Evolutionary conservation across 2,329 filamentous ascomycete genomes (phyloP).

Genomic region (Didymella exigua): DNA sequence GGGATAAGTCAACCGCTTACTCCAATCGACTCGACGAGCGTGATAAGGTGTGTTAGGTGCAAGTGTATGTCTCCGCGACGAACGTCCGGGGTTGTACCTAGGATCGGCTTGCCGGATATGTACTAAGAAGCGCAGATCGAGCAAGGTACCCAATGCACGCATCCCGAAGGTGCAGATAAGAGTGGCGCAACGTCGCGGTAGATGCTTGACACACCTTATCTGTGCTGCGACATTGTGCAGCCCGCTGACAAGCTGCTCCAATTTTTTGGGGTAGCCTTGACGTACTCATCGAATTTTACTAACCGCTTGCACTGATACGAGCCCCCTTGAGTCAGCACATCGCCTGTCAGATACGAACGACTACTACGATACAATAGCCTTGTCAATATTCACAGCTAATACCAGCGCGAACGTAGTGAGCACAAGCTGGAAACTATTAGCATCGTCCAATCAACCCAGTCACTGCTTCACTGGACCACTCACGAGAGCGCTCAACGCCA

Average conservation of each 20-base stretch:
- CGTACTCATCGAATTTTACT: background rate
- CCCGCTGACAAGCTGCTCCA: background rate
- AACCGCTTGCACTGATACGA: background rate
- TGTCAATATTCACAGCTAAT: constrained; percentile 26
- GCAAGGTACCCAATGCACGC: background rate
- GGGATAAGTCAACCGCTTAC: constrained; percentile 6
- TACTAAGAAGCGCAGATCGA: constrained; percentile 8
- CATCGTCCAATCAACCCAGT: background rate
- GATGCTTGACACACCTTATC: constrained; percentile 11
- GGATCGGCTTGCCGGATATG: constrained; percentile 1
- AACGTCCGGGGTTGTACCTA: constrained; percentile 4
- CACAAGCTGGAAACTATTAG: constrained; percentile 22
- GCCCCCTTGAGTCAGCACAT: too few relatives aligned
- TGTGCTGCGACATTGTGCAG: background rate
- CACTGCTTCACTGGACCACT: constrained; percentile 34
- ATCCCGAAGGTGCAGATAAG: constrained; percentile 3
- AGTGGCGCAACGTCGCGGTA: background rate
- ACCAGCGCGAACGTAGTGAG: constrained; percentile 26
- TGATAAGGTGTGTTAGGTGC: constrained; percentile 14
- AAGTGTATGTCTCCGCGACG: constrained; percentile 5
- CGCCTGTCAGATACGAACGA: too few relatives aligned
- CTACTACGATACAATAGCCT: background rate
- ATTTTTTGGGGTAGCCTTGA: constrained; percentile 3
- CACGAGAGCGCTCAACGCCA: constrained; percentile 55
- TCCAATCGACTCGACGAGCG: background rate